Percentiles rank a stretch among this genome's conserved stretches.
Evolutionary conservation across 352 stramenopile genomes (phyloP).

Genomic region (Pythium monospermum): DNA sequence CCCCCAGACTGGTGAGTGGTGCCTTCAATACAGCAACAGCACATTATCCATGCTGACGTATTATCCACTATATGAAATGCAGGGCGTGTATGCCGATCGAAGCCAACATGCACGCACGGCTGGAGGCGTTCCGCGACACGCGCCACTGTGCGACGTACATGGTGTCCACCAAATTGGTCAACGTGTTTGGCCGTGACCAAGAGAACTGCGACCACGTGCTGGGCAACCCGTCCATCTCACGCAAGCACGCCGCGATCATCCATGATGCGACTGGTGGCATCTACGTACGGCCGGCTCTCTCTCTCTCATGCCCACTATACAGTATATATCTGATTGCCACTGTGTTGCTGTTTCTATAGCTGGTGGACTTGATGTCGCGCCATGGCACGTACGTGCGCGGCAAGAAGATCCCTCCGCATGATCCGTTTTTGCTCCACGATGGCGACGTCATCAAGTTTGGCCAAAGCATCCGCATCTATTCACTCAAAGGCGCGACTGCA

Average conservation of each 20-base stretch:
- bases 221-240: constrained; percentile 81
- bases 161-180: constrained; percentile 77
- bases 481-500: constrained; percentile 63
- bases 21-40: no score
- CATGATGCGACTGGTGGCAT: constrained; percentile 77
- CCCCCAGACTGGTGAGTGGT: constrained; percentile 71
- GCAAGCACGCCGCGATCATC: constrained; percentile 84
- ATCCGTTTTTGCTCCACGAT: constrained; percentile 79
- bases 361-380: constrained; percentile 86
- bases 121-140: constrained; percentile 72
- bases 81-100: constrained; percentile 69
- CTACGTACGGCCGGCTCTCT: constrained; percentile 42
- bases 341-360: constrained; percentile 28
- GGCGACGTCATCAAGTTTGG: constrained; percentile 85
- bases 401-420: constrained; percentile 82
- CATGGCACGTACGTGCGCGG: constrained; percentile 80
- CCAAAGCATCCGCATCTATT: constrained; percentile 83
- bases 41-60: no score
- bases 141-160: constrained; percentile 84
- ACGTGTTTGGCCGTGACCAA: constrained; percentile 81
- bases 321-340: neutral
- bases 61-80: neutral
- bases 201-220: constrained; percentile 83
- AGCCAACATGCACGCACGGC: constrained; percentile 55
- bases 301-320: neutral